These are phyloP conservation scores for Sclerotinia nivalis DNA, from an alignment of 2,329 filamentous ascomycete genomes.

Conservation along the genomic window DNA sequence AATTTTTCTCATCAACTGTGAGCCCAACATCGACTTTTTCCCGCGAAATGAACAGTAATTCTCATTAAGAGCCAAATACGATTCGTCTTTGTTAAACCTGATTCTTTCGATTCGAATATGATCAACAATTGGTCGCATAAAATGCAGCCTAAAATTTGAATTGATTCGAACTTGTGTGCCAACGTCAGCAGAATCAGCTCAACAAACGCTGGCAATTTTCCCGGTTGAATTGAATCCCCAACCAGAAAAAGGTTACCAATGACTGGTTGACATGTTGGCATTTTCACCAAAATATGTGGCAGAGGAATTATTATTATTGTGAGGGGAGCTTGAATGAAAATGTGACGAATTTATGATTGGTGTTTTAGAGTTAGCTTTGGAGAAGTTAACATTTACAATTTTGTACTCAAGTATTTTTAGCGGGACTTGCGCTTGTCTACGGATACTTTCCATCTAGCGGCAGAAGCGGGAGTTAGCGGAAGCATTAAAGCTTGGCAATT, in stretches of 20 bases:
- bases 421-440: not conserved
- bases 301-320: not conserved
- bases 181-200: constrained; percentile 3
- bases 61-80: not conserved
- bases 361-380: not conserved
- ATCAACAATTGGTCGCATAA: constrained; percentile 8
- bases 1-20: not conserved
- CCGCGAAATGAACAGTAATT: not conserved
- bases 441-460: not conserved
- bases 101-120: not conserved
- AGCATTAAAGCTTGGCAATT: not conserved
- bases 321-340: not conserved
- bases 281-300: not conserved
- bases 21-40: constrained; percentile 16
- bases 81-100: not conserved
- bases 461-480: not conserved
- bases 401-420: not conserved
- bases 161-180: not conserved
- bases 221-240: not conserved
- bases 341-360: constrained; percentile 1
- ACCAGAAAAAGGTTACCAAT: not conserved
- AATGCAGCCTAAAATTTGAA: not conserved
- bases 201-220: constrained; percentile 13
- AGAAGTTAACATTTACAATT: not conserved
- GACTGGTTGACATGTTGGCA: not conserved